Conservation (phyloP, 345 rosid species). For the Sonneratia alba region DNA sequence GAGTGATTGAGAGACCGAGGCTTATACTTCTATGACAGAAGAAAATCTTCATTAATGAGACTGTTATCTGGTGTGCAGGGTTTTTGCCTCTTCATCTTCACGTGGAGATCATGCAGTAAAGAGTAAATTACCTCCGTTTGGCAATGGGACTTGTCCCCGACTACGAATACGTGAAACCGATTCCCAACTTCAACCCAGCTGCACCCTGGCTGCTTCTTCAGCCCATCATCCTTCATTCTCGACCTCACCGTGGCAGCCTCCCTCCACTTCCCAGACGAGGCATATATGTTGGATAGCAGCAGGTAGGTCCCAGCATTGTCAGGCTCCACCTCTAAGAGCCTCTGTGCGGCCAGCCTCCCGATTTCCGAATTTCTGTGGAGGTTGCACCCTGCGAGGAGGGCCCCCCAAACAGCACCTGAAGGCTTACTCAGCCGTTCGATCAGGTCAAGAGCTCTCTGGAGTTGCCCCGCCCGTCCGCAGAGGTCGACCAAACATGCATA, state of each 20-base stretch:
- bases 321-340: slow-evolving; percentile 37
- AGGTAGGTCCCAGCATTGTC: slow-evolving; percentile 45
- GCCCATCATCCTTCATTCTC: slow-evolving; percentile 49
- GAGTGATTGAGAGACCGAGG: not conserved
- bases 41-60: not conserved
- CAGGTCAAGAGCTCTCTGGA: slow-evolving; percentile 37
- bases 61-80: not conserved
- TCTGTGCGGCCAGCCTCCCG: slow-evolving; percentile 43
- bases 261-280: slow-evolving; percentile 38
- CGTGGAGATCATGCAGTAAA: slow-evolving; percentile 31
- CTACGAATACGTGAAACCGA: slow-evolving; percentile 39
- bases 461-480: slow-evolving; percentile 57
- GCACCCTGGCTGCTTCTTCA: slow-evolving; percentile 71
- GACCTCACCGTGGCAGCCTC: slow-evolving; percentile 44
- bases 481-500: slow-evolving; percentile 62
- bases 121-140: slow-evolving; percentile 24
- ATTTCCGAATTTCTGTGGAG: slow-evolving; percentile 34
- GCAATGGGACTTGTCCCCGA: slow-evolving; percentile 43
- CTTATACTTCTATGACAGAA: not conserved
- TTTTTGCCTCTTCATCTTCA: slow-evolving; percentile 33
- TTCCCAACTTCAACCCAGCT: slow-evolving; percentile 57
- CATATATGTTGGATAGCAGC: slow-evolving; percentile 51
- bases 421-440: slow-evolving; percentile 25
- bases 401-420: slow-evolving; percentile 46
- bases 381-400: slow-evolving; percentile 59